Evolutionary conservation across 805 yeast species (phyloP).

Genomic region (Schwanniomyces yamadae): DNA sequence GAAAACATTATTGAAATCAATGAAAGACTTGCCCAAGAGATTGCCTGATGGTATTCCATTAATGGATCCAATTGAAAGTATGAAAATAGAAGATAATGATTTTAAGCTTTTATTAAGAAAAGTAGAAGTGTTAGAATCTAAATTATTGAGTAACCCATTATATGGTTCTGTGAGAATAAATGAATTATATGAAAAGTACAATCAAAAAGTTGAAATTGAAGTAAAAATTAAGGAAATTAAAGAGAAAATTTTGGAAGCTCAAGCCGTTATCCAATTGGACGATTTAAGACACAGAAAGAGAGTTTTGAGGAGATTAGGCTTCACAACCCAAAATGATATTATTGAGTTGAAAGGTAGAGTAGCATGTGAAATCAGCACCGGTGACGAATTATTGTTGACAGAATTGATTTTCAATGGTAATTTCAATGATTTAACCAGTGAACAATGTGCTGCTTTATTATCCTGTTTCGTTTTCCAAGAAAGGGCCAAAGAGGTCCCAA

Average conservation of each 20-base stretch:
- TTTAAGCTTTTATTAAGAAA: slow-evolving; percentile 72
- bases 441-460: slow-evolving; percentile 86
- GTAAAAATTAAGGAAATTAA: slow-evolving; percentile 58
- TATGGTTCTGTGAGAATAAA: slow-evolving; percentile 58
- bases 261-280: slow-evolving; percentile 89
- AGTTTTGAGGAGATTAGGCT: slow-evolving; percentile 87
- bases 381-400: slow-evolving; percentile 81
- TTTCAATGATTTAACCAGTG: slow-evolving; percentile 82
- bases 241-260: slow-evolving; percentile 74
- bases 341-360: slow-evolving; percentile 97
- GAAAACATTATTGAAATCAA: slow-evolving; percentile 64
- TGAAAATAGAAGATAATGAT: slow-evolving; percentile 86
- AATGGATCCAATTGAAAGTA: slow-evolving; percentile 85
- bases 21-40: slow-evolving; percentile 77
- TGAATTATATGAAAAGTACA: slow-evolving; percentile 64
- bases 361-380: slow-evolving; percentile 93
- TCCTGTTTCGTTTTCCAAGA: slow-evolving; percentile 98
- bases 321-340: slow-evolving; percentile 81
- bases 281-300: slow-evolving; percentile 91
- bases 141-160: slow-evolving; percentile 67
- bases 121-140: slow-evolving; percentile 77
- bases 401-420: slow-evolving; percentile 95
- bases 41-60: slow-evolving; percentile 90
- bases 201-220: slow-evolving; percentile 60
- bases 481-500: slow-evolving; percentile 82